Conservation (phyloP, 306 rosid genomes). For the Canavalia gladiata region DNA sequence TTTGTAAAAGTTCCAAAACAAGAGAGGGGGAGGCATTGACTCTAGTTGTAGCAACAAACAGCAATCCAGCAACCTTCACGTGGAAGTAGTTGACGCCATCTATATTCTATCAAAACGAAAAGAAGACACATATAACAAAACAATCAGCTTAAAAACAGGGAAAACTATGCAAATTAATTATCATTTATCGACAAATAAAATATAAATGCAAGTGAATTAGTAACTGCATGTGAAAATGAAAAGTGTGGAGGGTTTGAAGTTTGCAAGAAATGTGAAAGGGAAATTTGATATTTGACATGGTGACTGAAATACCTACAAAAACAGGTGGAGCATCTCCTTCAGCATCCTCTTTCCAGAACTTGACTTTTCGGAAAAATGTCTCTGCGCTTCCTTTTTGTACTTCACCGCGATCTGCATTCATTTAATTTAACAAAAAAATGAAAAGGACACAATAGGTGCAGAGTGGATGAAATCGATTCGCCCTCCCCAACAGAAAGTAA, state of each 20-base stretch:
- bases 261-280: neutral
- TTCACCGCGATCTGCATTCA: constrained; percentile 84
- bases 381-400: constrained; percentile 88
- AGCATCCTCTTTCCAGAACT: constrained; percentile 87
- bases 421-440: neutral
- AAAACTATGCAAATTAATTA: neutral
- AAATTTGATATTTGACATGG: constrained; percentile 18
- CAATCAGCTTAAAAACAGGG: neutral
- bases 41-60: constrained; percentile 88
- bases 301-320: constrained; percentile 79
- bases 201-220: neutral
- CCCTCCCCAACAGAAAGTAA: neutral
- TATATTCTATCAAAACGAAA: constrained; percentile 60
- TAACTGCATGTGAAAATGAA: too few species aligned
- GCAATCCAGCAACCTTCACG: constrained; percentile 87
- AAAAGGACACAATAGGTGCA: neutral
- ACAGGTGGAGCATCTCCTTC: constrained; percentile 97
- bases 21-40: constrained; percentile 85
- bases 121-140: constrained; percentile 26
- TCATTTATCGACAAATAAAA: neutral
- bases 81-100: constrained; percentile 97
- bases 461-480: neutral
- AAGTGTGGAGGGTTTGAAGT: neutral
- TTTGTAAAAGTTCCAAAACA: constrained; percentile 81
- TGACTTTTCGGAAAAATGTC: constrained; percentile 88